Base-by-base conservation (phyloP, 345 rosid genomes). In the Viola odorata region DNA sequence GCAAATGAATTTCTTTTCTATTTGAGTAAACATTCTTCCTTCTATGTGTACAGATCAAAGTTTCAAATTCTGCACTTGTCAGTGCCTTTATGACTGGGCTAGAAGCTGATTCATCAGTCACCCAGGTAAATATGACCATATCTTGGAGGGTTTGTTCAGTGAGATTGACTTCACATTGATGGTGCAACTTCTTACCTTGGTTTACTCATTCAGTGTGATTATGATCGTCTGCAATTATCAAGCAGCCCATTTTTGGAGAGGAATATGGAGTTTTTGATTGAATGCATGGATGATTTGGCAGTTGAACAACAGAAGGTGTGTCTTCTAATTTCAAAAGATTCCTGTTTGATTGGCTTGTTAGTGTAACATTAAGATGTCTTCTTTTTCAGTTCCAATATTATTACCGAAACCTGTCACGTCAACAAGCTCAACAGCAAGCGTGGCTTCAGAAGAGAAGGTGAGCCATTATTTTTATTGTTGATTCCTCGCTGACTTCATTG, bases 401-500 rank as follows among this genome's bases (percentile, higher is more conserved):
- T 77, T 75, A 95, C 69, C 70, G 99, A 16, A 88, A 81, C 67
- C 71, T 91, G 67, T 82, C 96, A 39, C 96, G 99, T 37, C 98
- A 95, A 67, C 99, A 95, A 82, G 89, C 81, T 1, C 99, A 95
- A 66, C 99, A 95, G 68, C 99, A 95, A 78, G 78, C 96, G 58
- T 91, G 99, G 99, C 88, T 95, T 73, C 99, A 95, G 75, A 95
- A 95, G 74, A 82, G 99, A 78, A 95, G 96, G 99, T 88, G 58
- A 14, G 55, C 16, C 40, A 4, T 6, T 57, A 45, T 12, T 64
- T 47, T 41, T 8, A 13, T 32, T 37, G 32, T 42, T 41, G 12
- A 3, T 12, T 37, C 13, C 16, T 53, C 8, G 5, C 11, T 53
- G 14, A 4, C 41, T 8, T 0, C 15, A n/a, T 57, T 41, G 2